Conservation (phyloP, 2,329 filamentous ascomycete genomes). For the Dothideomycetes sp. region DNA sequence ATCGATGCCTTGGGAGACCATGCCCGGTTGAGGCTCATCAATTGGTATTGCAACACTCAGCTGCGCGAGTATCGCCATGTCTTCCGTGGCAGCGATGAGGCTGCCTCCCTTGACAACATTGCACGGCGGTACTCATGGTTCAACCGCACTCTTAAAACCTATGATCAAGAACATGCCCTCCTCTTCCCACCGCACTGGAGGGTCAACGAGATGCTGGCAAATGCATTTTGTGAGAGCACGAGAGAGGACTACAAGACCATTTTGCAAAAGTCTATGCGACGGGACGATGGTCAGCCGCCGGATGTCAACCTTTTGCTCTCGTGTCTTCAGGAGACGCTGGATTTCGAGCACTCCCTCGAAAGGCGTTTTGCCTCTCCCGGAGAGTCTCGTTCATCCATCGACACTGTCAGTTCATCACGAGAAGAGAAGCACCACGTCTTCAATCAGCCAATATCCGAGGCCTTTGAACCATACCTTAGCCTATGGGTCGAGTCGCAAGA, state of each 20-base stretch:
- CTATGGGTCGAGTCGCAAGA: slow-evolving; percentile 97
- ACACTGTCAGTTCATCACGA: slow-evolving; percentile 55
- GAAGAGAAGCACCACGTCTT: slow-evolving; percentile 70
- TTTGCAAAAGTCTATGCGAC: slow-evolving; percentile 74
- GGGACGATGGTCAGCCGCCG: slow-evolving; percentile 62
- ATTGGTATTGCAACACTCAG: slow-evolving; percentile 98
- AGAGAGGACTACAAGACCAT: slow-evolving; percentile 93
- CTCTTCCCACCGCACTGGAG: slow-evolving; percentile 86
- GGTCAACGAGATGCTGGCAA: slow-evolving; percentile 80
- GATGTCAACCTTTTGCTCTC: slow-evolving; percentile 83
- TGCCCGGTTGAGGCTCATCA: slow-evolving; percentile 70
- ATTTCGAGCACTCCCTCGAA: slow-evolving; percentile 91
- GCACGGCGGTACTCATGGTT: slow-evolving; percentile 94
- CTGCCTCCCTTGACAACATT: slow-evolving; percentile 92
- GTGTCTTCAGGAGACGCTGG: slow-evolving; percentile 87
- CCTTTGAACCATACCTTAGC: slow-evolving; percentile 93
- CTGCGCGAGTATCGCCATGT: slow-evolving; percentile 91
- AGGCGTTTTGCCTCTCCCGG: slow-evolving; percentile 57
- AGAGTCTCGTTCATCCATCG: slow-evolving; percentile 67
- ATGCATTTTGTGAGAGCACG: slow-evolving; percentile 90
- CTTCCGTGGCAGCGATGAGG: slow-evolving; percentile 92
- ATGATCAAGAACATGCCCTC: slow-evolving; percentile 81
- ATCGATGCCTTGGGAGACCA: slow-evolving; percentile 90
- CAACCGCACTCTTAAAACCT: slow-evolving; percentile 85
- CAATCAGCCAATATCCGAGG: slow-evolving; percentile 84